Percentiles rank a stretch among this genome's conserved stretches.
Evolutionary conservation across 73 alveolate genomes (phyloP).

Genomic region (Tetrahymena borealis): DNA sequence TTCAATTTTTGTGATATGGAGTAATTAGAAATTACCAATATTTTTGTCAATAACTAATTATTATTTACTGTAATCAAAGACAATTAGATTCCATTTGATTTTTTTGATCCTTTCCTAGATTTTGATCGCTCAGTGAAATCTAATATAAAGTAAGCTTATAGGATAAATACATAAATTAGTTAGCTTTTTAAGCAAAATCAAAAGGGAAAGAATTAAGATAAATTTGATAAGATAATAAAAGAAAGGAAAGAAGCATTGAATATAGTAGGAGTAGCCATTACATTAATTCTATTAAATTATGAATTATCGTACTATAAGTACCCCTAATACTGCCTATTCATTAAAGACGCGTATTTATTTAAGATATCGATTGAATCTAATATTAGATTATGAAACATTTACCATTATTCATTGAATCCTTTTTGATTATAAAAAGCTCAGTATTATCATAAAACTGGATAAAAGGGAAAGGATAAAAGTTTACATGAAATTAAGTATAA

Average conservation of each 20-base stretch:
- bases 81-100: no score
- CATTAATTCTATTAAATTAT: not conserved
- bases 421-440: not conserved
- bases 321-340: not conserved
- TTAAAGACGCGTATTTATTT: not conserved
- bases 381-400: not conserved
- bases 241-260: not conserved
- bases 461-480: not conserved
- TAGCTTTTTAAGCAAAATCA: not conserved
- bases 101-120: not conserved
- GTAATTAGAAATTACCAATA: no score
- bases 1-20: no score
- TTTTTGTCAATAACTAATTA: no score
- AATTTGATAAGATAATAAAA: not conserved
- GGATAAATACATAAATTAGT: not conserved
- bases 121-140: no score
- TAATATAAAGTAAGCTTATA: not conserved
- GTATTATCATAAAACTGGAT: not conserved
- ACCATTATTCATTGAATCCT: not conserved
- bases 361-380: no score
- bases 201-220: no score
- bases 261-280: not conserved
- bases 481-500: not conserved
- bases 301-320: not conserved
- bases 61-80: no score